These are phyloP conservation scores for Penicillium crustosum DNA, from an alignment of 2,329 filamentous ascomycete genomes.

Conservation along the genomic window DNA sequence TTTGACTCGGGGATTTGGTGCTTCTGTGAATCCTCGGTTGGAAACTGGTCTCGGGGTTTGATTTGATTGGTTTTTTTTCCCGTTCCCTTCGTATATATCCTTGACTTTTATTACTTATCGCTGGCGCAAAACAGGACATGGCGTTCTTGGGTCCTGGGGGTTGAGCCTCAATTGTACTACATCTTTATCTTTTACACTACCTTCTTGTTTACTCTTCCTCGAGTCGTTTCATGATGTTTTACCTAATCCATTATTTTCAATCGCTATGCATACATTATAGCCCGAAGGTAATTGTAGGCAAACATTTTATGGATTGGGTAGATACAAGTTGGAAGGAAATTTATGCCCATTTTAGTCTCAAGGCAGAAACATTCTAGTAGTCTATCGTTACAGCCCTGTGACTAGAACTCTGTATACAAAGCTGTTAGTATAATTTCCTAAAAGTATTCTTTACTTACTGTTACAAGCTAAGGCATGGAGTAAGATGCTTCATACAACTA, in stretches of 20 bases:
- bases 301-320: background rate
- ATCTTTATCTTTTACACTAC: background rate
- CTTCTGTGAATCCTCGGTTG: background rate
- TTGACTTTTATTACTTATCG: conserved; percentile 11
- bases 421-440: background rate
- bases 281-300: too few species aligned
- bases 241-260: background rate
- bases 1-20: background rate
- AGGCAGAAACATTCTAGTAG: background rate
- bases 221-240: background rate
- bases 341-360: background rate
- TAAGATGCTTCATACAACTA: too few species aligned
- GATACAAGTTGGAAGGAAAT: background rate
- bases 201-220: background rate
- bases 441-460: background rate
- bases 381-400: background rate
- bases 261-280: background rate
- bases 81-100: conserved; percentile 14
- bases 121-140: conserved; percentile 15
- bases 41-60: background rate
- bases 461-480: too few species aligned
- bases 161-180: conserved; percentile 8
- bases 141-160: conserved; percentile 12
- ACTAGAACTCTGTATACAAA: conserved; percentile 11
- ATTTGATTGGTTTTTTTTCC: background rate